Conservation (phyloP, 179 eudicot genomes). For the Camellia oleifera region DNA sequence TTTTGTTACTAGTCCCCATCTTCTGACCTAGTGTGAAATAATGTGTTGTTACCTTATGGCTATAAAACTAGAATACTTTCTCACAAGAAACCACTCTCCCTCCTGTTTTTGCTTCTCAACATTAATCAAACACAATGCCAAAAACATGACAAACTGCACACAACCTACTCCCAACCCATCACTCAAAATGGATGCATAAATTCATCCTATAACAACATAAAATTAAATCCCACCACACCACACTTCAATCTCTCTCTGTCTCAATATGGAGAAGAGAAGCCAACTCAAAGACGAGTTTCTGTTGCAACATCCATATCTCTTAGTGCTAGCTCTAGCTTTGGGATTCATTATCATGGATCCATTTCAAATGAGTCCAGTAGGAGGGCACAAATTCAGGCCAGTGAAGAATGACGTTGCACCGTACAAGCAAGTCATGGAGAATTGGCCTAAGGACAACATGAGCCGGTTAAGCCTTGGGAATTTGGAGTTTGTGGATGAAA, state of each 20-base stretch:
- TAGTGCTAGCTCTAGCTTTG: conserved; percentile 42
- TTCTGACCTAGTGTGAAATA: too few relatives aligned
- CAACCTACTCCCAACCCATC: conserved; percentile 30
- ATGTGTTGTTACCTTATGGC: too few relatives aligned
- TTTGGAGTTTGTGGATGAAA: conserved; percentile 66
- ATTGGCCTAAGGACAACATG: conserved; percentile 71
- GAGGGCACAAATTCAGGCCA: conserved; percentile 72
- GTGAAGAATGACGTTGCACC: conserved; percentile 71
- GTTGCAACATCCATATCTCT: conserved; percentile 55
- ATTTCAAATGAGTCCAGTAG: conserved; percentile 69
- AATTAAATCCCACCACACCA: neutral
- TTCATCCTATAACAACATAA: conserved; percentile 15
- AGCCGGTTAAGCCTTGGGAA: conserved; percentile 66
- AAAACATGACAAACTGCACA: conserved; percentile 21
- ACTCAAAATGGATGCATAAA: conserved; percentile 19
- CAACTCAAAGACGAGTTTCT: conserved; percentile 34
- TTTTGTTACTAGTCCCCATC: too few relatives aligned
- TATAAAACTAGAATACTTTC: too few relatives aligned
- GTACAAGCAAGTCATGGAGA: conserved; percentile 66
- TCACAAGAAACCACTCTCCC: neutral
- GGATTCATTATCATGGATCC: conserved; percentile 78
- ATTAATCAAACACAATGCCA: neutral
- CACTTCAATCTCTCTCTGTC: neutral
- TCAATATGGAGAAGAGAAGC: conserved; percentile 49
- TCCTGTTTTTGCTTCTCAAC: neutral